phyloP scores from a whole-genome alignment of 2,329 filamentous ascomycete species.

The Hirsutella minnesotensis region DNA sequence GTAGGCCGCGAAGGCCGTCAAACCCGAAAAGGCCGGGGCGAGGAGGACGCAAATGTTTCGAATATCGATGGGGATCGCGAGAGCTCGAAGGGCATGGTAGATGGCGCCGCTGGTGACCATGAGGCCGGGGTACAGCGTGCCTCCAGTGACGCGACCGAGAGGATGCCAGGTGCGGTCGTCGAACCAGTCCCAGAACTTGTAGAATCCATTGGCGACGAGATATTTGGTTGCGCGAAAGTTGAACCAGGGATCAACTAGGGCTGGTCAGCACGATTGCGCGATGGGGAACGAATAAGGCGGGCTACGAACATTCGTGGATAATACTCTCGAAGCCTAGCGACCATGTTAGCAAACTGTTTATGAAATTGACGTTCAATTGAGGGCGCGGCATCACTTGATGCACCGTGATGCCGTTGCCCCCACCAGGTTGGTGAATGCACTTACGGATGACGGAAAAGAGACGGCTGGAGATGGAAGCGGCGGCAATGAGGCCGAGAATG shows the following conservation, averaged over 20 bases:
- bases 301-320: constrained; percentile 89
- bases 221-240: constrained; percentile 99
- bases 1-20: constrained; percentile 88
- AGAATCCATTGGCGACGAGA: constrained; percentile 91
- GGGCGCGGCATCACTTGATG: background rate
- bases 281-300: background rate
- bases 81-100: constrained; percentile 81
- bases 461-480: constrained; percentile 81
- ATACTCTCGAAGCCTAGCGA: constrained; percentile 85
- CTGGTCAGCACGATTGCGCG: constrained; percentile 13
- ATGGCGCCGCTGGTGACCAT: constrained; percentile 99
- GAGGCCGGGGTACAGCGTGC: constrained; percentile 94
- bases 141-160: constrained; percentile 92
- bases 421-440: constrained; percentile 21
- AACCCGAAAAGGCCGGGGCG: constrained; percentile 83
- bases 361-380: background rate
- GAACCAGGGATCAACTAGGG: constrained; percentile 94
- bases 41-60: constrained; percentile 97
- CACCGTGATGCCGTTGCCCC: background rate
- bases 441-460: constrained; percentile 96
- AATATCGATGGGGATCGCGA: constrained; percentile 91
- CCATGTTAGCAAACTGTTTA: constrained; percentile 21
- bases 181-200: constrained; percentile 99
- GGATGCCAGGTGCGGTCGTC: constrained; percentile 99
- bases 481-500: constrained; percentile 85